Conservation (phyloP, 2,329 filamentous ascomycete genomes). For the Ceratocystis huliohia region DNA sequence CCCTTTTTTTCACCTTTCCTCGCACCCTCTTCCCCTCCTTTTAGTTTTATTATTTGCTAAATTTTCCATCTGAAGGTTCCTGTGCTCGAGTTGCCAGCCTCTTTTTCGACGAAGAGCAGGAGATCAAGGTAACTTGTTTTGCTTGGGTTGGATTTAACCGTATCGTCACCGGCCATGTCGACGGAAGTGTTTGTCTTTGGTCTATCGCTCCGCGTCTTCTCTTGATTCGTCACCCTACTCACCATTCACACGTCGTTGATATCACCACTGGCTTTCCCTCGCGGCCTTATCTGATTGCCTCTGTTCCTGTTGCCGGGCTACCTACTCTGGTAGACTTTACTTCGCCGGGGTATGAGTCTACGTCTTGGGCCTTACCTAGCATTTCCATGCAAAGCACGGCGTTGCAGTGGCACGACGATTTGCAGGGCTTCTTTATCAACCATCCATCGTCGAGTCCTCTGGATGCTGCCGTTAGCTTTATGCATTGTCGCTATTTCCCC, state of each 20-base stretch:
- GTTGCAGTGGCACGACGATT: slow-evolving; percentile 42
- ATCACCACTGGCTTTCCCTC: slow-evolving; percentile 45
- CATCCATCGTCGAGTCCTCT: slow-evolving; percentile 42
- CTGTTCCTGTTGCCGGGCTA: slow-evolving; percentile 42
- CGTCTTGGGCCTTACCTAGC: slow-evolving; percentile 39
- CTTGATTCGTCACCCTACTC: slow-evolving; percentile 40
- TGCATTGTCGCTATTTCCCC: slow-evolving; percentile 41
- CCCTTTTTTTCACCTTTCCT: background rate
- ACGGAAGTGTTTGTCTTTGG: slow-evolving; percentile 46
- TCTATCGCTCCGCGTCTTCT: slow-evolving; percentile 39
- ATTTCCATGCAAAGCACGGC: slow-evolving; percentile 42
- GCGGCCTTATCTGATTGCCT: slow-evolving; percentile 42
- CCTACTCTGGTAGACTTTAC: slow-evolving; percentile 41
- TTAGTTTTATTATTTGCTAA: slow-evolving; percentile 10
- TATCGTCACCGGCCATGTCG: slow-evolving; percentile 42
- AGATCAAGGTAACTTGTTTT: slow-evolving; percentile 39
- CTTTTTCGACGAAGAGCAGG: slow-evolving; percentile 35
- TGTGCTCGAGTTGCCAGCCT: slow-evolving; percentile 35
- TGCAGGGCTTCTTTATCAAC: slow-evolving; percentile 42
- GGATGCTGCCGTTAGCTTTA: slow-evolving; percentile 41
- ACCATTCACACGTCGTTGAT: slow-evolving; percentile 42
- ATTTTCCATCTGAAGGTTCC: slow-evolving; percentile 29
- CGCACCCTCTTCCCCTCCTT: background rate
- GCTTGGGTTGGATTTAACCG: slow-evolving; percentile 45
- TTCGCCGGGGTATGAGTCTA: slow-evolving; percentile 40